A percentile compares a stretch with the other conserved stretches of the same genome.
Conservation (phyloP, 2,329 filamentous ascomycete species). For the Xylaria polymorpha region DNA sequence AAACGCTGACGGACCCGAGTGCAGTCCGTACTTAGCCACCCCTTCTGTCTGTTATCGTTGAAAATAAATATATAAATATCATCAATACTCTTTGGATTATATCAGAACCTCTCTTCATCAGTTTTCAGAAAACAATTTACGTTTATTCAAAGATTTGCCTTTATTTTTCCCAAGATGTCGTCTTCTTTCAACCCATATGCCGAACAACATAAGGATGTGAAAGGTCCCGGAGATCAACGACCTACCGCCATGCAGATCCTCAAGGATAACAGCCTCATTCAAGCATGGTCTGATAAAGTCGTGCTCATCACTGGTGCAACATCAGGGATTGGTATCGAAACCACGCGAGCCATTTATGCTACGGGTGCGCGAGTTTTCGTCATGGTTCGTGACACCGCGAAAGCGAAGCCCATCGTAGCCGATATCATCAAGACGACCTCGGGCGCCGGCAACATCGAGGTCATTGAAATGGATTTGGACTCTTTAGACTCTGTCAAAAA, state of each 20-base stretch:
- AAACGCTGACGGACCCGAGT: slow-evolving; percentile 16
- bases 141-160: not conserved
- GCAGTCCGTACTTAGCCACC: slow-evolving; percentile 5
- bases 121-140: not conserved
- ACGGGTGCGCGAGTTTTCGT: slow-evolving; percentile 46
- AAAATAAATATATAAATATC: slow-evolving; percentile 13
- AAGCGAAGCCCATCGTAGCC: slow-evolving; percentile 28
- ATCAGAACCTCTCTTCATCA: not conserved
- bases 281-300: slow-evolving; percentile 52
- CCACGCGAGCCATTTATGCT: slow-evolving; percentile 56
- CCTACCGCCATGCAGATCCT: slow-evolving; percentile 57
- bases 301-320: slow-evolving; percentile 58
- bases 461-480: slow-evolving; percentile 35
- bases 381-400: slow-evolving; percentile 23
- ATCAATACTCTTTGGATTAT: not conserved
- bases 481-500: slow-evolving; percentile 28
- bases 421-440: slow-evolving; percentile 33
- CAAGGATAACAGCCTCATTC: slow-evolving; percentile 51
- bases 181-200: slow-evolving; percentile 33
- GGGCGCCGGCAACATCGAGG: slow-evolving; percentile 29
- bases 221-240: slow-evolving; percentile 54
- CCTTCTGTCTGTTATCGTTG: not conserved
- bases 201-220: slow-evolving; percentile 51
- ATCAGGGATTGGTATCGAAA: slow-evolving; percentile 59
- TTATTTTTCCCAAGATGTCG: slow-evolving; percentile 17